phyloP scores from a whole-genome alignment of 306 rosid species.

The Dicorynia guianensis region DNA sequence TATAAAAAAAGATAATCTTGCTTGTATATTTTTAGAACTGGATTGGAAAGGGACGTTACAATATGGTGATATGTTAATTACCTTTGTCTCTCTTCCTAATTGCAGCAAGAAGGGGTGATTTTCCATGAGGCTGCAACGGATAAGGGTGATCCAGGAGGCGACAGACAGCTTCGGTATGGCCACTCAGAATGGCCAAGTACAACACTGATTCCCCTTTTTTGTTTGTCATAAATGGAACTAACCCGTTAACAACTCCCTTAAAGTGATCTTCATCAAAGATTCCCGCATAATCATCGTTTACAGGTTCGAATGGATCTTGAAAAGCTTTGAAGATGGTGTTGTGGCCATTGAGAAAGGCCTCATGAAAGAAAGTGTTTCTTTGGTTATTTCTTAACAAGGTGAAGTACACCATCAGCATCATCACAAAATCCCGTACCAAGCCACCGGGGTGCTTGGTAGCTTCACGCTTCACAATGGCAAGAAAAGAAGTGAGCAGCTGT shows the following conservation, averaged over 20 bases:
- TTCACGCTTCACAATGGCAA: background rate
- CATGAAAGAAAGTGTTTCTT: conserved; percentile 35
- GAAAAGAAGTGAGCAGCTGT: background rate
- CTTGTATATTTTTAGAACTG: no score
- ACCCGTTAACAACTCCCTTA: background rate
- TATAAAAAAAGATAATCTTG: background rate
- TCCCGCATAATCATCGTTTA: no score
- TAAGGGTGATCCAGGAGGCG: background rate
- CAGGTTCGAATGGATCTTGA: background rate
- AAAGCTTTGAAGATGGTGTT: background rate
- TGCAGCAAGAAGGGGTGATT: background rate
- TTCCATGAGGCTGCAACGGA: background rate
- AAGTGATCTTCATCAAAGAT: background rate
- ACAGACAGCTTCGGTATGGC: background rate
- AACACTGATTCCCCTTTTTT: background rate
- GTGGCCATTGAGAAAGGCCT: conserved; percentile 1
- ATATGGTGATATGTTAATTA: background rate
- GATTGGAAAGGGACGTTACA: no score
- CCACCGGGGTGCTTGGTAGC: no score
- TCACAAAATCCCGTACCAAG: no score
- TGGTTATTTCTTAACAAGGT: background rate
- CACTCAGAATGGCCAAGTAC: background rate
- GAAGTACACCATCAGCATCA: no score
- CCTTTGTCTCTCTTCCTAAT: background rate
- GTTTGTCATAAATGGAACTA: background rate